Evolutionary conservation across 1,284 basidiomycete genomes (phyloP), one percentile per base, ranked within the genome.

Genomic region (Rhodotorula mucilaginosa): DNA sequence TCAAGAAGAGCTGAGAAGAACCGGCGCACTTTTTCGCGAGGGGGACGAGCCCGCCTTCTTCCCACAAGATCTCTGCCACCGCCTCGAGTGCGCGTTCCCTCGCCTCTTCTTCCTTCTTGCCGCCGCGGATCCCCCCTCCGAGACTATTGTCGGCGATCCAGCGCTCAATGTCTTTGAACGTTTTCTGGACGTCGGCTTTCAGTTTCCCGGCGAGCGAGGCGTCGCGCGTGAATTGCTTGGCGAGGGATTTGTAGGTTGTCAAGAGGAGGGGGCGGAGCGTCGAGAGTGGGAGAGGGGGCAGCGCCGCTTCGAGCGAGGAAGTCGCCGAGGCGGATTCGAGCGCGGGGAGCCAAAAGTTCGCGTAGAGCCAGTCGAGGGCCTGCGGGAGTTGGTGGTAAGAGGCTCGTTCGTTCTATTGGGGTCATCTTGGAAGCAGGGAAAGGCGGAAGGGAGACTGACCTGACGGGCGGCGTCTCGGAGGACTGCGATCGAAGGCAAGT

Each of bases 401-500:
- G 34, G 7, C 34, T 7, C 34, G 34, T 34, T 34, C 34, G 7
- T 34, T 34, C 34, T 34, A 34, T 34, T 34, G 34, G 4, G 34
- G n/a, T 16, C 51, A 10, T 18, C 7, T 7, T 5, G 16, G 12
- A 4, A 31, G 26, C 31, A 8, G 8, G 7, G 23, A 21, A 3
- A 29, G 29, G 34, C 34, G 34, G 34, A 34, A 39, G 39, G 8
- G 5, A 18, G 23, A 73, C 71, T 61, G 18, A 78, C 80, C 29
- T 76, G 64, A 0, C 85, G 83, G 26, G 90, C 86, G 0, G 89
- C 93, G 66, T 92, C 87, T 66, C 90, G 86, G 16, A 97, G 85
- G 12, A 95, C 82, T 61, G 88, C 86, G 3, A 98, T 83, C 73
- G 90, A 91, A 0, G 96, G 97, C 23, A 99, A 83, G 75, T 97